Evolutionary conservation across 2,329 filamentous ascomycete species (phyloP).

Genomic region (Coniella vitis): DNA sequence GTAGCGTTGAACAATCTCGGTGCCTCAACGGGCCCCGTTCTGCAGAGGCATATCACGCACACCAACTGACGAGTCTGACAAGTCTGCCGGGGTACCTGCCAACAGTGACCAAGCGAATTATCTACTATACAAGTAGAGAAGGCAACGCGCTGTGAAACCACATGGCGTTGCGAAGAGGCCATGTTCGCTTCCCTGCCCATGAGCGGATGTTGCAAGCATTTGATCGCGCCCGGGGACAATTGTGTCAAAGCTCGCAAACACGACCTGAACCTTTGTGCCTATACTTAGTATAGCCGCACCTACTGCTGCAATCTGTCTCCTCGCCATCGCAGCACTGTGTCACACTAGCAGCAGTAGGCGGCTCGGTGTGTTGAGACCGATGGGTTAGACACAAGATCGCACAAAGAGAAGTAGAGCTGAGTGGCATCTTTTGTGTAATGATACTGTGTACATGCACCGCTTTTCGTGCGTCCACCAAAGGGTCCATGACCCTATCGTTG

Average conservation of each 20-base stretch:
- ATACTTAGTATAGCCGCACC: not conserved
- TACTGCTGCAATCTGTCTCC: not conserved
- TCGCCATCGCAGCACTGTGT: slow-evolving; percentile 5
- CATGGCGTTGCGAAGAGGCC: slow-evolving; percentile 3
- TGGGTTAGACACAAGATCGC: not conserved
- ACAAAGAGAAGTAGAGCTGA: too few relatives aligned
- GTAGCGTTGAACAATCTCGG: too few relatives aligned
- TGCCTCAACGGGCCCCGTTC: too few relatives aligned
- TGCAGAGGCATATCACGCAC: too few relatives aligned
- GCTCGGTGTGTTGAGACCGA: not conserved
- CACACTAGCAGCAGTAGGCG: slow-evolving; percentile 6
- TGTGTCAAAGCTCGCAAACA: not conserved
- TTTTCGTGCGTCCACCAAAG: not conserved
- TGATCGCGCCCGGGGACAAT: slow-evolving; percentile 1
- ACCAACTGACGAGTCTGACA: too few relatives aligned
- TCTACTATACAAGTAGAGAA: not conserved
- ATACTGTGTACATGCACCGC: not conserved
- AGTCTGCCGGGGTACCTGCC: not conserved
- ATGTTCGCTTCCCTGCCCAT: slow-evolving; percentile 5
- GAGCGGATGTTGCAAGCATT: slow-evolving; percentile 6
- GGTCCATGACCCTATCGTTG: not conserved
- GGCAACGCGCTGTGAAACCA: slow-evolving; percentile 5
- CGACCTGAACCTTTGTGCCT: slow-evolving; percentile 1
- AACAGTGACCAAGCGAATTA: not conserved
- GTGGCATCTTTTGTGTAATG: not conserved